Percentiles rank a stretch among this genome's conserved stretches.
phyloP scores from a whole-genome alignment of 139 green algal genomes.

The Micromonas pusilla region DNA sequence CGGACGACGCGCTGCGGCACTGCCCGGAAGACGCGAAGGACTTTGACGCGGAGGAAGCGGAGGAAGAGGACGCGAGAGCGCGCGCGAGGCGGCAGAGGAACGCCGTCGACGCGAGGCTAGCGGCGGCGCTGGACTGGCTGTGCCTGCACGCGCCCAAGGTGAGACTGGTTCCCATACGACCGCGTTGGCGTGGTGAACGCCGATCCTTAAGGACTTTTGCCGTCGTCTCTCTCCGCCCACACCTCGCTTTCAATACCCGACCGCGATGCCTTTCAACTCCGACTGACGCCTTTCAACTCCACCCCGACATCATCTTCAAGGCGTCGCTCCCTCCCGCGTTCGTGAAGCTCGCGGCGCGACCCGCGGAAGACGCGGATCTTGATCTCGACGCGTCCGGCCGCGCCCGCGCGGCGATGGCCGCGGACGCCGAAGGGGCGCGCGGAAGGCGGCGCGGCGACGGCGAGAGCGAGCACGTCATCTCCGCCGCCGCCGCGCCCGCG shows the following conservation, averaged over 20 bases:
- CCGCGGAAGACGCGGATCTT: background rate
- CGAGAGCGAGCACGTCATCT: background rate
- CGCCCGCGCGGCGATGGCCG: too few relatives aligned
- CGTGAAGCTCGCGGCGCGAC: background rate
- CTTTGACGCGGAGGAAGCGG: background rate
- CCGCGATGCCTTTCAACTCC: too few relatives aligned
- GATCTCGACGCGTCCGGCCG: background rate
- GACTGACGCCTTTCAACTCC: too few relatives aligned
- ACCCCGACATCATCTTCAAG: too few relatives aligned
- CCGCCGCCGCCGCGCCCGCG: background rate
- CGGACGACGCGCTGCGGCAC: background rate
- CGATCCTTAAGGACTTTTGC: too few relatives aligned
- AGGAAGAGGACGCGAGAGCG: background rate
- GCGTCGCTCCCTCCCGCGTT: conserved; percentile 10
- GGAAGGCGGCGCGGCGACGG: background rate
- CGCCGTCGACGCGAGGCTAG: background rate
- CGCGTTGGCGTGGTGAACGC: too few relatives aligned
- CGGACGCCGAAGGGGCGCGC: background rate
- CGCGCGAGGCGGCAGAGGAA: background rate
- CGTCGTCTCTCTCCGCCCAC: too few relatives aligned
- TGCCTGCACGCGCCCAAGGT: conserved; percentile 2
- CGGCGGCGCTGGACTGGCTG: conserved; percentile 4
- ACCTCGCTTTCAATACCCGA: too few relatives aligned
- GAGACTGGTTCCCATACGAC: too few relatives aligned
- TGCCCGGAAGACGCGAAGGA: background rate